Conservation (phyloP, 352 stramenopile genomes). For the Elongisporangium prolatum region DNA sequence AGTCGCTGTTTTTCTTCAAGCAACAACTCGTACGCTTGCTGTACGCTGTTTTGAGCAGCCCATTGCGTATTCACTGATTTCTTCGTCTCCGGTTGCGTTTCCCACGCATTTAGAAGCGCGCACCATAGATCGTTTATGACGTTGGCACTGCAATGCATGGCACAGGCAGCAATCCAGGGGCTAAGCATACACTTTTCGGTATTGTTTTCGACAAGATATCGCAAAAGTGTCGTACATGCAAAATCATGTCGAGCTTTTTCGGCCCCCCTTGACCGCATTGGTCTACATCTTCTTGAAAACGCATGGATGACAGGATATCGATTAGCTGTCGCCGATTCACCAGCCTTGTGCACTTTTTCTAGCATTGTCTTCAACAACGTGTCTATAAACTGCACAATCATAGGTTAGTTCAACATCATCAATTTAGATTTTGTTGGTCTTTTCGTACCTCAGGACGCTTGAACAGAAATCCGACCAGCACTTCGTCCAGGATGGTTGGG, state of each 20-base stretch:
- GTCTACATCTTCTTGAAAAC: conserved; percentile 38
- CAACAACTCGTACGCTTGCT: conserved; percentile 54
- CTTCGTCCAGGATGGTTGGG: conserved; percentile 76
- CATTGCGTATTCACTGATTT: conserved; percentile 22
- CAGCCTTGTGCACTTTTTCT: conserved; percentile 63
- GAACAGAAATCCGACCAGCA: conserved; percentile 72
- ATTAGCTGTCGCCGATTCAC: conserved; percentile 45
- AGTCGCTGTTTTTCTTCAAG: conserved; percentile 37
- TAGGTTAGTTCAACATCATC: neutral
- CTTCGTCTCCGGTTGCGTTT: conserved; percentile 5
- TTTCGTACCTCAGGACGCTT: conserved; percentile 54
- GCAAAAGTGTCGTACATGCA: conserved; percentile 64
- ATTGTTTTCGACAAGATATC: conserved; percentile 72
- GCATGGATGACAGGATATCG: conserved; percentile 73
- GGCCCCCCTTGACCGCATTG: conserved; percentile 2
- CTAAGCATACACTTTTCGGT: conserved; percentile 69
- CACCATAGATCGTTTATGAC: conserved; percentile 45
- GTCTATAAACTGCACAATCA: conserved; percentile 33
- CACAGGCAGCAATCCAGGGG: conserved; percentile 65
- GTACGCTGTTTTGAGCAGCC: conserved; percentile 28
- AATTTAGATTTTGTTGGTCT: no score
- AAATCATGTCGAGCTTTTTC: conserved; percentile 45
- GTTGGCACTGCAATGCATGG: conserved; percentile 45
- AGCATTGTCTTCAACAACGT: conserved; percentile 57
- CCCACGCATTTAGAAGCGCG: conserved; percentile 24